A percentile compares a stretch with the other conserved stretches of the same genome.
These are phyloP conservation scores for Eimeria tenella DNA, from an alignment of 169 alveolate species.

Conservation along the genomic window DNA sequence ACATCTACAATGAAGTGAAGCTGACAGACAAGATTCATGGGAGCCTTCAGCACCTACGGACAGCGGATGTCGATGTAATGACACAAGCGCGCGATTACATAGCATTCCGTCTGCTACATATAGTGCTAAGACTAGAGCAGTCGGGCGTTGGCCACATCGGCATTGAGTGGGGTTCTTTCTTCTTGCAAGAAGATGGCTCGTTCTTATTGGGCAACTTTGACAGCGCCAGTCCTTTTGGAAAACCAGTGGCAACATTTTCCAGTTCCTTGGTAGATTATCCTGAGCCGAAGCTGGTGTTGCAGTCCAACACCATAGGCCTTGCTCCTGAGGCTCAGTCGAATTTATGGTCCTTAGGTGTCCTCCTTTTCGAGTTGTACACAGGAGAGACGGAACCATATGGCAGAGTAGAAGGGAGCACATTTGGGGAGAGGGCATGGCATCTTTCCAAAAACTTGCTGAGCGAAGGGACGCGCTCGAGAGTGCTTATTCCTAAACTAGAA, in stretches of 20 bases:
- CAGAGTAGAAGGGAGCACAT: background rate
- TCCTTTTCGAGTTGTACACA: background rate
- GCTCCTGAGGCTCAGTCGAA: background rate
- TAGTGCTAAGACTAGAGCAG: background rate
- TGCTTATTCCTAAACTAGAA: background rate
- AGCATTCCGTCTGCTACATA: background rate
- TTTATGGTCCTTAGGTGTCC: background rate
- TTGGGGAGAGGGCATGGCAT: background rate
- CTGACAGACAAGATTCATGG: background rate
- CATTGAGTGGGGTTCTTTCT: background rate
- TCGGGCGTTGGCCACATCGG: background rate
- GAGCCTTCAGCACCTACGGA: background rate
- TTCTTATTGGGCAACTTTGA: slow-evolving; percentile 17
- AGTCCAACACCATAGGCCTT: background rate
- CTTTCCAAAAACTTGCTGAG: background rate
- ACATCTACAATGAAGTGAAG: background rate
- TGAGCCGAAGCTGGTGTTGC: background rate
- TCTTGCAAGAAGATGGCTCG: slow-evolving; percentile 24
- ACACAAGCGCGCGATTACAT: background rate
- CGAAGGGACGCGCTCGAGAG: background rate
- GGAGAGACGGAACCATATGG: background rate
- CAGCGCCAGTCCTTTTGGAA: background rate
- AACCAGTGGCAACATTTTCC: background rate
- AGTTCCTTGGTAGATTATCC: background rate
- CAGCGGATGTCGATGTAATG: background rate